Evolutionary conservation across 306 rosid species (phyloP).

Genomic region (Fragaria iinumae): DNA sequence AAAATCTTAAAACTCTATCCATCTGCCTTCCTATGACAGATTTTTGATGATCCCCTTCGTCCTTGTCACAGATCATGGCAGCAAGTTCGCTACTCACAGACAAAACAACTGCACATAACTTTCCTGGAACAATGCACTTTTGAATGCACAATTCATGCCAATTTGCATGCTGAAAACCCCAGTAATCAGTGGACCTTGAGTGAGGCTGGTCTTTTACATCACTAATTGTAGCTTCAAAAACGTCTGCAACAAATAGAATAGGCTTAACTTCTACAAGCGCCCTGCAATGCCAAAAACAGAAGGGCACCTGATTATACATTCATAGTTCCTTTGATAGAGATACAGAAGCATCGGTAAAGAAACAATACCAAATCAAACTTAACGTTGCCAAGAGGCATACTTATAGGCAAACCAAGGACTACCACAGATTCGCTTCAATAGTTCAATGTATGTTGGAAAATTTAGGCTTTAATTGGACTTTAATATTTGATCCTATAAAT

Average conservation of each 20-base stretch:
- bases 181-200: constrained; percentile 33
- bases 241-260: constrained; percentile 69
- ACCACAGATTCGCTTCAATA: background rate
- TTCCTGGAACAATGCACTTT: constrained; percentile 62
- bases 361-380: background rate
- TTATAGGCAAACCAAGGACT: background rate
- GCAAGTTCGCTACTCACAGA: constrained; percentile 54
- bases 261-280: constrained; percentile 88
- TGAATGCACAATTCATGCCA: constrained; percentile 83
- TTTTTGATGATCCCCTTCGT: constrained; percentile 28
- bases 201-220: constrained; percentile 29
- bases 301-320: background rate
- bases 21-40: constrained; percentile 40
- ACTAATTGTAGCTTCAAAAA: constrained; percentile 35
- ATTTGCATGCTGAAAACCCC: constrained; percentile 63
- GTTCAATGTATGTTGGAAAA: background rate
- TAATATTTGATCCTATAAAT: background rate
- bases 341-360: background rate
- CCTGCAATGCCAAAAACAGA: constrained; percentile 43
- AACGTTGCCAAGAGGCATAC: background rate
- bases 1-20: constrained; percentile 63
- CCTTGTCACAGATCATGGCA: constrained; percentile 46
- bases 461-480: background rate
- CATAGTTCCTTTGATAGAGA: background rate
- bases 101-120: constrained; percentile 60